These are phyloP conservation scores for Durusdinium trenchii DNA, from an alignment of 73 alveolate genomes.

Conservation along the genomic window DNA sequence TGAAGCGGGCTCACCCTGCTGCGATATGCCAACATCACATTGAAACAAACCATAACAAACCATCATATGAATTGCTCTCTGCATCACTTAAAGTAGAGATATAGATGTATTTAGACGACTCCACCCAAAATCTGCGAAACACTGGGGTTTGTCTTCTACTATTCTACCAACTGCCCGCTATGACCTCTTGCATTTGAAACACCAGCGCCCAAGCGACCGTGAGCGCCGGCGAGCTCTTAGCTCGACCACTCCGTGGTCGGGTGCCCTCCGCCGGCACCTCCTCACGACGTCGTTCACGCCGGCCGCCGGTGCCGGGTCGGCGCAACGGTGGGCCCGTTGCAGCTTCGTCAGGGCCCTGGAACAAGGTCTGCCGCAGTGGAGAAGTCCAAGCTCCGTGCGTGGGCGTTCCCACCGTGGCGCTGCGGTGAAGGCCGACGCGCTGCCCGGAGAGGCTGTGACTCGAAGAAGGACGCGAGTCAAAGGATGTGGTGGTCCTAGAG, in stretches of 20 bases:
- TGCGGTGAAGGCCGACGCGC: background rate
- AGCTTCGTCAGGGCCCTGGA: background rate
- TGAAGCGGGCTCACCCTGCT: too few relatives aligned
- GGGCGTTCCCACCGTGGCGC: background rate
- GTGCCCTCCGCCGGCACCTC: background rate
- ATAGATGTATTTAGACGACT: background rate
- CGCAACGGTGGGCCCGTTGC: background rate
- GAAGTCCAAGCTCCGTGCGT: constrained; percentile 15
- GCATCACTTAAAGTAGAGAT: too few relatives aligned
- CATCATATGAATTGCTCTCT: too few relatives aligned
- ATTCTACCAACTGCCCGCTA: background rate
- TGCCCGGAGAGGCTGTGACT: too few relatives aligned
- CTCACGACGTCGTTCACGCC: background rate
- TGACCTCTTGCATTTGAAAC: too few relatives aligned
- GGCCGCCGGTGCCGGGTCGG: constrained; percentile 30
- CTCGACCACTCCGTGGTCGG: constrained; percentile 48
- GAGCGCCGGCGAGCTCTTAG: constrained; percentile 31
- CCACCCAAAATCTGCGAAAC: background rate
- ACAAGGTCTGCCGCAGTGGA: constrained; percentile 5
- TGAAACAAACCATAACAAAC: too few relatives aligned
- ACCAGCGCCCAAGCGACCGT: too few relatives aligned
- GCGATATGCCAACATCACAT: too few relatives aligned
- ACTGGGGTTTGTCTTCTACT: background rate
- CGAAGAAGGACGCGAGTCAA: too few relatives aligned
- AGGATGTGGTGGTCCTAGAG: too few relatives aligned